These are phyloP conservation scores for Fusarium solani-melongenae DNA, from an alignment of 2,329 filamentous ascomycete species.

Conservation along the genomic window DNA sequence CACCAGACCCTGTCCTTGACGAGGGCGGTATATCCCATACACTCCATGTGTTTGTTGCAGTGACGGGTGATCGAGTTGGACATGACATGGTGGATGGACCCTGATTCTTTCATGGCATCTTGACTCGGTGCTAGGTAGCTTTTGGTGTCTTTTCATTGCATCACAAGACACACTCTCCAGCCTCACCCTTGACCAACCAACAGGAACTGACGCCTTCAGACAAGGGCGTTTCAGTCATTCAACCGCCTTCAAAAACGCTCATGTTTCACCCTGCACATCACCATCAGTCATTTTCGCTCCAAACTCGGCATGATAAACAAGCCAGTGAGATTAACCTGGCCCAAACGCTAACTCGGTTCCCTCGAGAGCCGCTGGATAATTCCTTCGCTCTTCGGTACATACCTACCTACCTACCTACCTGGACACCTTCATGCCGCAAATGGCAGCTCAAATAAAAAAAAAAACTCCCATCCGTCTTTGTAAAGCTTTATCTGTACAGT, in stretches of 20 bases:
- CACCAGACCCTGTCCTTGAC: slow-evolving; percentile 34
- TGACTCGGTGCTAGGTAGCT: background rate
- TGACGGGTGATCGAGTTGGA: slow-evolving; percentile 8
- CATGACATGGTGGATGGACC: slow-evolving; percentile 35
- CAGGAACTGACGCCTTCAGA: background rate
- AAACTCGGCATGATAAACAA: background rate
- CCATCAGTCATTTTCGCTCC: background rate
- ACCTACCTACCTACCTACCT: background rate
- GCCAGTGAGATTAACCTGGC: background rate
- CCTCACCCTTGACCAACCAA: background rate
- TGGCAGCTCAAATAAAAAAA: background rate
- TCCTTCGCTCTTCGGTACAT: background rate
- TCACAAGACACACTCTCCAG: slow-evolving; percentile 2
- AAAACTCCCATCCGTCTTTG: slow-evolving; percentile 15
- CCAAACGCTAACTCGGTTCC: slow-evolving; percentile 3
- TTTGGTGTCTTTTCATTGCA: background rate
- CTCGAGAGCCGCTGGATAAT: background rate
- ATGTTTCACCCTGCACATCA: slow-evolving; percentile 6
- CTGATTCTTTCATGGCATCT: slow-evolving; percentile 13
- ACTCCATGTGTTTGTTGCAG: slow-evolving; percentile 1
- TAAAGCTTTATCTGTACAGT: slow-evolving; percentile 32
- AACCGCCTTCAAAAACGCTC: background rate
- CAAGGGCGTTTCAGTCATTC: background rate
- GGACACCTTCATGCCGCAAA: slow-evolving; percentile 5
- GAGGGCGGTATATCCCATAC: background rate